These are phyloP conservation scores for Gynostemma pentaphyllum DNA, from an alignment of 306 rosid genomes.

Conservation along the genomic window DNA sequence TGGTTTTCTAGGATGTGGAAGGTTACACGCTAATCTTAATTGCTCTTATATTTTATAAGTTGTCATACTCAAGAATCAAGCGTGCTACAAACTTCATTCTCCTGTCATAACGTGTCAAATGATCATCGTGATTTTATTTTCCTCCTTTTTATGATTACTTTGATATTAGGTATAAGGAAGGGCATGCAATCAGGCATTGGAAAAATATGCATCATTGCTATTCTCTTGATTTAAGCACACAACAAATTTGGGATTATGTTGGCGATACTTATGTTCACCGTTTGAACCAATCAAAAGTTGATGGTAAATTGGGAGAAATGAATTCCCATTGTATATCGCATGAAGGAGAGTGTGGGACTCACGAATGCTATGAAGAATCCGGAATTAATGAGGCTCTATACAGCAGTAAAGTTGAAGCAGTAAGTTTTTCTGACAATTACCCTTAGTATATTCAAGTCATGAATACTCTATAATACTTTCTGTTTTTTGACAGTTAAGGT, in stretches of 20 bases:
- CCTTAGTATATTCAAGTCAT: neutral
- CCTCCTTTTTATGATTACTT: neutral
- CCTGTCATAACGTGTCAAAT: neutral
- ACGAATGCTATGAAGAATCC: constrained; percentile 55
- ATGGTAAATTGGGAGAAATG: constrained; percentile 52
- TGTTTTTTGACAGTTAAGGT: neutral
- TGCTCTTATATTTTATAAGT: constrained; percentile 16
- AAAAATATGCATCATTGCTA: constrained; percentile 80
- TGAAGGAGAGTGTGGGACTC: constrained; percentile 63
- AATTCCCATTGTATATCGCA: constrained; percentile 34
- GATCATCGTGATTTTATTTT: neutral
- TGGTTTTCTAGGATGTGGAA: constrained; percentile 95
- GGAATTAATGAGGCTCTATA: constrained; percentile 68
- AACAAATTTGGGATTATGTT: constrained; percentile 95
- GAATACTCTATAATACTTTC: neutral
- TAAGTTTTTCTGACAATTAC: constrained; percentile 24
- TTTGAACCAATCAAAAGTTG: constrained; percentile 76
- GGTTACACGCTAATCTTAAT: constrained; percentile 30
- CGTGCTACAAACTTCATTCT: neutral
- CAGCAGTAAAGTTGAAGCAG: constrained; percentile 86
- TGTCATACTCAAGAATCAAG: constrained; percentile 10
- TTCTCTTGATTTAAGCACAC: constrained; percentile 78
- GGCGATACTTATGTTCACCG: constrained; percentile 85
- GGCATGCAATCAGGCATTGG: constrained; percentile 89
- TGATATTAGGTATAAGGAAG: constrained; percentile 67